Evolutionary conservation across 108 stramenopile species (phyloP), one percentile per base, ranked within the genome.

Genomic region (Stephanodiscus minutulus): DNA sequence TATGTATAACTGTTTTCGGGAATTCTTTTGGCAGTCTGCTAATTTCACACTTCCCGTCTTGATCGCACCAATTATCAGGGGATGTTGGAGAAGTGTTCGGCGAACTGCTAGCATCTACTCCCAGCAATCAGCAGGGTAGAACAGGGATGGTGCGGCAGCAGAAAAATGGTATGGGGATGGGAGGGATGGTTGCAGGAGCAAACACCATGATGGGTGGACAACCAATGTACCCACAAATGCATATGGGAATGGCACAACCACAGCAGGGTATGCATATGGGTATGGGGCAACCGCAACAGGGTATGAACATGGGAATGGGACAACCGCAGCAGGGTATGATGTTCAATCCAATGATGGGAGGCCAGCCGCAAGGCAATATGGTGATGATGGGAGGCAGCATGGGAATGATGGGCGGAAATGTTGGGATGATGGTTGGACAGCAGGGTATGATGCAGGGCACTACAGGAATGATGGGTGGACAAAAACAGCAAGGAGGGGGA

Each of bases 121-220:
- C 43, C 43, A 44, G 43, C 43, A 13, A 17, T 44, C 43, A 44
- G 15, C 43, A 44, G 11, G 43, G 43, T 44, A 44, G 43, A 44
- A 2, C 43, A 15, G 43, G 43, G 43, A 24, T 39, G 61, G 31
- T 46, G 61, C 35, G 18, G 62, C 75, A 65, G 55, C 71, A 52
- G 78, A 82, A 50, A 83, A 83, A 10, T 76, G 81, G 21, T 55
- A 82, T 82, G 41, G 70, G 68, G 43, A 76, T 86, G 49, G 31
- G 20, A 62, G 72, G 64, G 0, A 50, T 15, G n/a, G 31, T 18
- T 10, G 10, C 31, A 18, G 35, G 53, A 50, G 52, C 35, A 20
- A 29, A 21, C 18, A 47, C 8, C 27, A 49, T 28, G 49, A 48
- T 52, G 63, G 49, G 50, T n/a, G 27, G 29, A 22, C 49, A 54